These are phyloP conservation scores for Carex littledalei DNA, from an alignment of 176 grass and related monocot genomes.

Conservation along the genomic window DNA sequence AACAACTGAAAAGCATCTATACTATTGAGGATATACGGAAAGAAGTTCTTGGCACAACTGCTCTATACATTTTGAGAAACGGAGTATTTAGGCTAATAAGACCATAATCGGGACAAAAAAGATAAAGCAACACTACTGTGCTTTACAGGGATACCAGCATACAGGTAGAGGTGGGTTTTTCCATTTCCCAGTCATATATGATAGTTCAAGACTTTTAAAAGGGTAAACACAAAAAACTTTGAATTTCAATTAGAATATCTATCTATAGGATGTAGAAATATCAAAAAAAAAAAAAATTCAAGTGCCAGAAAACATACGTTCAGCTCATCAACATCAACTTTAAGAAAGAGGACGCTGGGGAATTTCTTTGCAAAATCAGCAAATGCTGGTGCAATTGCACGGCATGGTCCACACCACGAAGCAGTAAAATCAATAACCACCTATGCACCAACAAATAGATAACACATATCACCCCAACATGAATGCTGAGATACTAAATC, in stretches of 20 bases:
- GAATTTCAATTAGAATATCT: not conserved
- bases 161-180: not conserved
- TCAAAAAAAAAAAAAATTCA: not conserved
- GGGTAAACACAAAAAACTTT: not conserved
- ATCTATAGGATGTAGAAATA: not conserved
- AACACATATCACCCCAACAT: not conserved
- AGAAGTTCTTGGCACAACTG: not conserved
- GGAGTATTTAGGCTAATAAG: not conserved
- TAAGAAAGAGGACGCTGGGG: conserved; percentile 44
- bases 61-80: not conserved
- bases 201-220: not conserved
- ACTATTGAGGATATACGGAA: not conserved
- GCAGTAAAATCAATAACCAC: conserved; percentile 85
- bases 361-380: conserved; percentile 52
- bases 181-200: not conserved
- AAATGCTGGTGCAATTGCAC: conserved; percentile 66
- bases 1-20: not conserved
- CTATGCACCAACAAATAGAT: conserved; percentile 22
- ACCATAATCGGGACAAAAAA: not conserved
- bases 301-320: conserved; percentile 20
- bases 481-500: not conserved
- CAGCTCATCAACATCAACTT: conserved; percentile 76
- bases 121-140: not conserved
- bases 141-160: not conserved
- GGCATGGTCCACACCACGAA: conserved; percentile 82